These are phyloP conservation scores for Ophiostoma tasmaniense DNA, from an alignment of 2,329 filamentous ascomycete genomes.

Conservation along the genomic window DNA sequence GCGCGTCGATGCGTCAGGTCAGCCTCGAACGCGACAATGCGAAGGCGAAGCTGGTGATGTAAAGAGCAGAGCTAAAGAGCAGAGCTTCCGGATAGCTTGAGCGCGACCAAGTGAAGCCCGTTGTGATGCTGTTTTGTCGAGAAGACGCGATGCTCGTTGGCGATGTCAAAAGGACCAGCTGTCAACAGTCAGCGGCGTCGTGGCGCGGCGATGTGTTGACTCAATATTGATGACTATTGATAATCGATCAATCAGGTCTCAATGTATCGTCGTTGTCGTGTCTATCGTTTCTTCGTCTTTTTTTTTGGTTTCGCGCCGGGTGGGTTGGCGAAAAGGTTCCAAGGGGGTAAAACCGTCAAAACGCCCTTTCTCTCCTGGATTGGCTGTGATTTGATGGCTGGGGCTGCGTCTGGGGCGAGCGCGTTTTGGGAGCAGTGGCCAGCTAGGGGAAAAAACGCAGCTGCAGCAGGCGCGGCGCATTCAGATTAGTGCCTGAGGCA, in stretches of 20 bases:
- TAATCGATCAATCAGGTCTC: background rate
- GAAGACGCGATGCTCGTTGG: background rate
- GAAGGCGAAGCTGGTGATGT: background rate
- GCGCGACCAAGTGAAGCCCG: background rate
- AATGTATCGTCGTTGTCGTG: slow-evolving; percentile 1
- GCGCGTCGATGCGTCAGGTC: background rate
- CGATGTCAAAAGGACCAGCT: background rate
- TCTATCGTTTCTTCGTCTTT: background rate
- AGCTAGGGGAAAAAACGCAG: background rate
- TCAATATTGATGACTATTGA: background rate
- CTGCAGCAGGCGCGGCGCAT: background rate
- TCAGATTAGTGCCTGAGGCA: background rate
- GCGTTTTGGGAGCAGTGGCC: slow-evolving; percentile 1
- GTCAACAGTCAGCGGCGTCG: background rate
- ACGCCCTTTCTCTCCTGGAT: background rate
- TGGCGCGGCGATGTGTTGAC: background rate
- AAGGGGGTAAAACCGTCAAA: slow-evolving; percentile 1
- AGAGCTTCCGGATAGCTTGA: background rate
- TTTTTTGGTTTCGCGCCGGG: background rate
- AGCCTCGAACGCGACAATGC: background rate
- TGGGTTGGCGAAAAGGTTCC: slow-evolving; percentile 6
- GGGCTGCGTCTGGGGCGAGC: background rate
- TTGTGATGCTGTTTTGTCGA: background rate
- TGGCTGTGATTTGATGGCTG: slow-evolving; percentile 6
- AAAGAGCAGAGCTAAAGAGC: background rate